Base-by-base conservation (phyloP, 2,329 filamentous ascomycete genomes). In the Xylaria sp. region DNA sequence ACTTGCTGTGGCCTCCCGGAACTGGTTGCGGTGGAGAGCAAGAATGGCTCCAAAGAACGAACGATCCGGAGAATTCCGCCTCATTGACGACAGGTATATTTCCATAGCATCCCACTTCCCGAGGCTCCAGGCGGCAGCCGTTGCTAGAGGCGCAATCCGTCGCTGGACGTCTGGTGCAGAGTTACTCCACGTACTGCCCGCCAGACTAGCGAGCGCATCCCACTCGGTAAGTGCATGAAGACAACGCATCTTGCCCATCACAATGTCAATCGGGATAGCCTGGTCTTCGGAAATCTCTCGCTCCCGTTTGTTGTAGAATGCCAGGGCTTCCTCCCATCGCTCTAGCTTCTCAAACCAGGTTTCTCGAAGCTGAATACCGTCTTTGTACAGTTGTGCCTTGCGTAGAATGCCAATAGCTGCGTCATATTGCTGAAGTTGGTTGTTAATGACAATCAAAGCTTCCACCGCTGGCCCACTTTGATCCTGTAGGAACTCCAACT, bases 171-270 rank as follows among this genome's bases (percentile, higher is more conserved):
- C 96, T 5, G 92, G 88, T 4, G 91, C 90, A 8, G 95, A 96
- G 78, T 94, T 94, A 73, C 92, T 89, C 96, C 96, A 99, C 61
- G 95, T 97, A 78, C 94, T 94, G 78, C 97, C 92, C 0, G 94
- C 95, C 64, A 99, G 86, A 58, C 90, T 90, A 0, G 95, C 97
- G 18, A 99, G 86, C 3, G 94, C 90, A 74, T 98, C 97, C 96
- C 96, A 99, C 80, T 99, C 96, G 70, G 96, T 96, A 43, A 99
- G 86, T 9, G 96, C 97, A 79, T 99, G 96, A 72, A 98, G 83
- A 86, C 96, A 99, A 57, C 96, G 91, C 96, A 99, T 99, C 82
- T 99, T 99, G 73, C 96, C 96, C 94, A 99, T 98, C 41, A 97
- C 94, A 63, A 99, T 94, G 69, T 98, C 96, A 69, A 99, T 94